Base-by-base conservation (phyloP, 1,139 yeast genomes). In the Lodderomyces parapsilosis region DNA sequence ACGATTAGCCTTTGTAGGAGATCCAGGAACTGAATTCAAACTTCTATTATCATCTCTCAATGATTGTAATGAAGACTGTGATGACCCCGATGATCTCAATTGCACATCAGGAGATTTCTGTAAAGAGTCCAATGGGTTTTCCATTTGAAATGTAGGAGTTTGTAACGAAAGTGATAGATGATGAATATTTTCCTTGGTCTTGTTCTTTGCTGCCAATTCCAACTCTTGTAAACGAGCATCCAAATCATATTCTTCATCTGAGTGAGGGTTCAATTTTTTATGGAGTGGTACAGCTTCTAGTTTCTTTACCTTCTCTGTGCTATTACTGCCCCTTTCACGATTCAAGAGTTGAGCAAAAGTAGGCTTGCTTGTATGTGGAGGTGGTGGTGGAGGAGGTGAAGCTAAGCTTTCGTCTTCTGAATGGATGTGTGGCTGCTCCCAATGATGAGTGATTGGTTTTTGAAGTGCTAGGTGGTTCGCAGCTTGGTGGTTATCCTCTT, bases 1-100 rank as follows among this genome's bases (percentile, higher is more conserved):
- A 27, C 56, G 59, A 19, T 57, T 54, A 3, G 59, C 48, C 13
- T 52, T 51, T 2, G 48, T 47, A 11, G 54, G 55, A 22, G 56
- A 54, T 13, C 57, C 56, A 8, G 50, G 48, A 5, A 58, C 52
- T 1, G 72, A 64, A 11, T 60, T 57, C 39, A 73, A 60, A 6
- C 54, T 49, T 39, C 77, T 55, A 49, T 71, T 72, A 20, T 60
- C 56, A 28, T 69, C 75, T 37, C 60, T 49, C 41, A 73, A 60
- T 2, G 76, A 70, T 50, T 68, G 76, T 40, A 73, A 60, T 6
- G 77, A 71, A 2, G 76, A 69, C 50, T 71, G 75, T 3, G 77
- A 71, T 9, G 76, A 68, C 10, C 73, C 74, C 4, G 68, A 68
- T 4, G 72, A 65, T 45, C 59, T 60, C 41, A 68, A 55, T 14